Evolutionary conservation across 2,329 filamentous ascomycete species (phyloP), one percentile per base, ranked within the genome.

Genomic region (Colletotrichum shisoi): DNA sequence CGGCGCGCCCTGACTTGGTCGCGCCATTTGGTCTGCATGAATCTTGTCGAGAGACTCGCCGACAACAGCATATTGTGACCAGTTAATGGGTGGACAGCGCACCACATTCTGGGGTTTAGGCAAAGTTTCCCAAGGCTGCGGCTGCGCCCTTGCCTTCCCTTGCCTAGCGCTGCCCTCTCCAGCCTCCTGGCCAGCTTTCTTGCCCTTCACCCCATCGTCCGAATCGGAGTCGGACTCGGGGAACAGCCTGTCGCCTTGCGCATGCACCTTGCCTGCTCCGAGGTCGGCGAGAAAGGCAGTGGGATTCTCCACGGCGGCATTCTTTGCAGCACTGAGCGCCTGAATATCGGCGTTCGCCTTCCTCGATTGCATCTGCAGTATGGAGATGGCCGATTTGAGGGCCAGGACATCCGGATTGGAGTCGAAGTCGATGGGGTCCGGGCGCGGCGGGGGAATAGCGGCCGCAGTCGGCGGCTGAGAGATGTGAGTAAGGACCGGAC

Each of bases 41-140:
- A 97, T 82, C 75, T 89, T 91, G 77, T 97, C 93, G 42, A 97
- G 83, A 1, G 92, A 87, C 67, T 92, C 90, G 56, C 93, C 94
- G 3, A 95, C 88, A n/a, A 97, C 84, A 72, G 92, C 92, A 77
- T 98, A 98, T 75, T 97, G 94, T 13, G 89, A 87, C 94, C 94
- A 98, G 80, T 97, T 97, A 74, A 98, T 89, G 9, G 92, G 91
- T 9, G 94, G 94, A 79, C 90, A 93, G 46, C 94, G 89, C 31
- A 96, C 89, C 0, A 98, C 82, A 71, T 91, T 91, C 77, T 97
- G 94, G 7, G 91, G 88, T 15, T 85, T 85, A 0, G 94, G 94
- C 15, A 97, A 85, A 19, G 80, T 80, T 2, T 86, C 81, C 81
- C 93, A 93, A 2, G 80, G 62, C 51, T 44, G 56, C 21, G 57